phyloP scores from a whole-genome alignment of 176 grass and related monocot species.

The Hordeum marinum region DNA sequence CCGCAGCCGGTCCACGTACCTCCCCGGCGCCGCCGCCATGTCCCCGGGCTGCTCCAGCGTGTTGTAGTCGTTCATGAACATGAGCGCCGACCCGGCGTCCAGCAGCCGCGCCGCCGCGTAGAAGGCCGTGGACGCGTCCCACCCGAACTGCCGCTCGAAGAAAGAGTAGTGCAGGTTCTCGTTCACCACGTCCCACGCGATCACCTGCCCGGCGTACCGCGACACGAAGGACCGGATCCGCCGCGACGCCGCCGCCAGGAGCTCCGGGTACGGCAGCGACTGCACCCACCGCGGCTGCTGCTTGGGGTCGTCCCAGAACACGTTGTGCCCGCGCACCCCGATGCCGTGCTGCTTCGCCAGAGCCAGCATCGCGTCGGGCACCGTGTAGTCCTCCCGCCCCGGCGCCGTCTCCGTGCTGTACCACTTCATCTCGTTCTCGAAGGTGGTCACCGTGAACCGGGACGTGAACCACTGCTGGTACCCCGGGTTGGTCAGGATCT shows the following conservation, averaged over 20 bases:
- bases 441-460: slow-evolving; percentile 59
- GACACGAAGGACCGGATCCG: slow-evolving; percentile 36
- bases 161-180: slow-evolving; percentile 70
- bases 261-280: not conserved
- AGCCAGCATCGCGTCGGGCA: slow-evolving; percentile 54
- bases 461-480: slow-evolving; percentile 63
- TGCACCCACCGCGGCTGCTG: slow-evolving; percentile 30
- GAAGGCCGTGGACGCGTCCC: slow-evolving; percentile 50
- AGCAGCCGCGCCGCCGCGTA: slow-evolving; percentile 52
- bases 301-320: slow-evolving; percentile 57
- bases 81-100: slow-evolving; percentile 41
- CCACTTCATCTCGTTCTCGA: slow-evolving; percentile 95
- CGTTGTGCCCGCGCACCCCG: slow-evolving; percentile 56
- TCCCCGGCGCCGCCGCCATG: slow-evolving; percentile 32
- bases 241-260: slow-evolving; percentile 14
- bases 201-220: slow-evolving; percentile 47
- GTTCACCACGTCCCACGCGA: slow-evolving; percentile 79
- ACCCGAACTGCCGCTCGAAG: slow-evolving; percentile 53
- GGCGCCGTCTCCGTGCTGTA: slow-evolving; percentile 39
- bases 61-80: slow-evolving; percentile 93
- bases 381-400: slow-evolving; percentile 43
- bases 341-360: slow-evolving; percentile 26
- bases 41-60: slow-evolving; percentile 80
- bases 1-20: slow-evolving; percentile 53
- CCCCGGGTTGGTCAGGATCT: slow-evolving; percentile 47